Percentiles rank a stretch among this genome's conserved stretches.
These are phyloP conservation scores for Brasenia schreberi DNA, from an alignment of 164 flowering plant species.

Conservation along the genomic window DNA sequence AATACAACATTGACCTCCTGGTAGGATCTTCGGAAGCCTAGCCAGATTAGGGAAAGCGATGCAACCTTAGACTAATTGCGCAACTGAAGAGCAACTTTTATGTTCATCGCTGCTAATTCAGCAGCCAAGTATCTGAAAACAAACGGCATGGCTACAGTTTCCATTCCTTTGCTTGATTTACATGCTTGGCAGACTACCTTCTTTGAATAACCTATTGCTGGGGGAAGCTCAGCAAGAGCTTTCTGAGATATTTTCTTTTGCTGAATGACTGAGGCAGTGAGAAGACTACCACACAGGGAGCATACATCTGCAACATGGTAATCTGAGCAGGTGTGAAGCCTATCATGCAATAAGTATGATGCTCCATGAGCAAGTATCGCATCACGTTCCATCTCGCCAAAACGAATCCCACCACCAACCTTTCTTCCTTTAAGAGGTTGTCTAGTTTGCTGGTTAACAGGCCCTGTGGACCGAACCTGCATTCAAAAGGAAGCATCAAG, in stretches of 20 bases:
- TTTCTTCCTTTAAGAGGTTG: conserved; percentile 95
- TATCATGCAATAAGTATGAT: conserved; percentile 76
- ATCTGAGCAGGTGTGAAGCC: conserved; percentile 89
- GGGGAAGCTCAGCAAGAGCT: conserved; percentile 33
- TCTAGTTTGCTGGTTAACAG: conserved; percentile 61
- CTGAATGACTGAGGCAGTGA: conserved; percentile 49
- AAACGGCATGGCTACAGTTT: conserved; percentile 92
- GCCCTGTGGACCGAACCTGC: conserved; percentile 90
- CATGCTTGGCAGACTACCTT: conserved; percentile 75
- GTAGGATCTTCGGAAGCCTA: too few relatives aligned
- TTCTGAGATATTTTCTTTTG: conserved; percentile 24
- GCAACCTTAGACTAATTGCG: conserved; percentile 17
- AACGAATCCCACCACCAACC: conserved; percentile 85
- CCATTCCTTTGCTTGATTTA: conserved; percentile 80
- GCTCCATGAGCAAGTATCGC: conserved; percentile 92
- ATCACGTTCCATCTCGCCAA: conserved; percentile 98
- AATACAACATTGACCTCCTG: too few relatives aligned
- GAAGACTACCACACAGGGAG: conserved; percentile 74
- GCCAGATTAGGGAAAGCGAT: too few relatives aligned
- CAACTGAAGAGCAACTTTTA: conserved; percentile 59
- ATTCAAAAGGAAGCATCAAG: neutral
- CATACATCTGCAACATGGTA: conserved; percentile 90
- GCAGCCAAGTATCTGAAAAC: conserved; percentile 80
- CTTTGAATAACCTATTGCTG: conserved; percentile 41
- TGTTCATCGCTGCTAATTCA: conserved; percentile 91